Base-by-base conservation (phyloP, 768 basidiomycete species). In the Fibroporia radiculosa region DNA sequence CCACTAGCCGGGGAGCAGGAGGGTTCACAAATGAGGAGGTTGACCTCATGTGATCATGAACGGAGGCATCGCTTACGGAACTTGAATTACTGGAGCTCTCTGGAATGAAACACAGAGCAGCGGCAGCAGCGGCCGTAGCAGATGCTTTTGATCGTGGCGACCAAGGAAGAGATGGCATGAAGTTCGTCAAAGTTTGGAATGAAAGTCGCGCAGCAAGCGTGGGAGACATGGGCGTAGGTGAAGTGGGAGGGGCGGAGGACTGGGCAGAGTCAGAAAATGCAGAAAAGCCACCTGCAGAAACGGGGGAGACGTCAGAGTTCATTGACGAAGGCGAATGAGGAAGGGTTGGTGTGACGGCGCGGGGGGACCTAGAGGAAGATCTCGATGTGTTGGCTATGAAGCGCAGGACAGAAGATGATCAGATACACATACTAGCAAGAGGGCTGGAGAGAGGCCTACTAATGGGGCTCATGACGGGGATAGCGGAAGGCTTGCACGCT, bases 181-280 rank as follows among this genome's bases (percentile, higher is more conserved):
- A 70, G 61, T 70, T 79, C 51, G 80, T 74, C 56, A 85, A 55
- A 45, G 72, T 71, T 51, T 78, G 75, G 49, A 82, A 70, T 16
- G 79, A 74, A 49, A 77, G 65, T 66, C 75, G 75, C 61, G 78
- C 65, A 50, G 74, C 66, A 53, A 75, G 63, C 42, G 77, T 73
- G 40, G 71, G 73, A 47, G 73, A 66, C 64, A 72, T 75, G 44
- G 74, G 36, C 32, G 51, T 66, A 42, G 70, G 71, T 48, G 72
- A 66, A 53, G 70, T 64, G 42, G 74, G 66, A 48, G 67, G 60
- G 43, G 65, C 64, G 52, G 61, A 48, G 52, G 56, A 50, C 45
- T 54, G 56, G 44, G 56, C 52, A 24, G 42, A 52, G 54, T 33
- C 44, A 40, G 51, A 45, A 38, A 46, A 51, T 37, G 47, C 48